A percentile compares a stretch with the other conserved stretches of the same genome.
Evolutionary conservation across 2,329 filamentous ascomycete species (phyloP).

Genomic region (Ascochyta fabae): DNA sequence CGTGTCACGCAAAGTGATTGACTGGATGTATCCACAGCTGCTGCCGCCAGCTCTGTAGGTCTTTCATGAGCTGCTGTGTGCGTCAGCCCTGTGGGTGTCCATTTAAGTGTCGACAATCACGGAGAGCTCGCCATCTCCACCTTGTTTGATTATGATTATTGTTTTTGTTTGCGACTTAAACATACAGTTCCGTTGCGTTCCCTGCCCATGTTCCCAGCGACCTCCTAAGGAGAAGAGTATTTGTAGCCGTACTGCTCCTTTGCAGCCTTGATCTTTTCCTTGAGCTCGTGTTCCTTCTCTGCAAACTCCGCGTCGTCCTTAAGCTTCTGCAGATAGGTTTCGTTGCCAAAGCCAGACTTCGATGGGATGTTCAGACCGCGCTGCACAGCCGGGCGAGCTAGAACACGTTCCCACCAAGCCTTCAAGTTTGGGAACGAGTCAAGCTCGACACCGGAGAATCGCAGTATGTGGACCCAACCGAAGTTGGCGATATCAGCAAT

Average conservation of each 20-base stretch:
- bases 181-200: no score
- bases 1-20: neutral
- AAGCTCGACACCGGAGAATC: constrained; percentile 52
- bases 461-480: constrained; percentile 52
- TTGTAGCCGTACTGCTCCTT: constrained; percentile 57
- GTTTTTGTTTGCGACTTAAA: neutral
- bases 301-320: constrained; percentile 58
- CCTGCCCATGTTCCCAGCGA: no score
- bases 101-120: neutral
- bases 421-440: constrained; percentile 52
- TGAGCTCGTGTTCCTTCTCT: constrained; percentile 52
- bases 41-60: neutral
- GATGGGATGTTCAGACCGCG: constrained; percentile 48
- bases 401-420: constrained; percentile 54
- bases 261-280: constrained; percentile 48
- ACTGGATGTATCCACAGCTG: neutral
- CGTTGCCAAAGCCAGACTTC: constrained; percentile 52
- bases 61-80: no score
- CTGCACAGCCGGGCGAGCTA: constrained; percentile 52
- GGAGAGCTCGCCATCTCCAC: neutral
- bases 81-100: no score
- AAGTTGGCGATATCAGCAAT: constrained; percentile 57
- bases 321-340: constrained; percentile 49
- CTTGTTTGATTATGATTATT: neutral
- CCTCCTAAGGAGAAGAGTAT: constrained; percentile 46